These are phyloP conservation scores for Cryptosporidium felis DNA, from an alignment of 169 alveolate genomes.

Conservation along the genomic window DNA sequence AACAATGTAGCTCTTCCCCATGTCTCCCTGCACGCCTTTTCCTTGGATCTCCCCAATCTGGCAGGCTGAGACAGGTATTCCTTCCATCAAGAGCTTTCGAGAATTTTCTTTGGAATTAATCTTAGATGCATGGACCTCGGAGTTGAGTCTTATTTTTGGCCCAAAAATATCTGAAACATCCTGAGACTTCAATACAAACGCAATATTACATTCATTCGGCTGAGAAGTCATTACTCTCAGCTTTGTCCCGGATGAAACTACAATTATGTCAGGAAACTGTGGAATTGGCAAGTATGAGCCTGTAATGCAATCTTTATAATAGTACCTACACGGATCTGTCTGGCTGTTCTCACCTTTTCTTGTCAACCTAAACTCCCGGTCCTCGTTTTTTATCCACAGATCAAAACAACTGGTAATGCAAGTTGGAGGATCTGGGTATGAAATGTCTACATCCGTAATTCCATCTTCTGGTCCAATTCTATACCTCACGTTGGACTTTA, in stretches of 20 bases:
- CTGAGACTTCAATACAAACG: constrained; percentile 55
- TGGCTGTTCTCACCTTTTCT: constrained; percentile 38
- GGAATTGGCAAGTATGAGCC: constrained; percentile 68
- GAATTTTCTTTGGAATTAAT: constrained; percentile 19
- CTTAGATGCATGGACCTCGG: constrained; percentile 23
- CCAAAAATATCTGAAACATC: constrained; percentile 51
- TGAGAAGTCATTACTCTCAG: constrained; percentile 67
- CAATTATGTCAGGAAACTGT: constrained; percentile 55
- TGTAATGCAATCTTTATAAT: constrained; percentile 58
- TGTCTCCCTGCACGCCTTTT: not conserved
- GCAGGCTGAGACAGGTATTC: not conserved
- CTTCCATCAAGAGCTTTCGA: not conserved
- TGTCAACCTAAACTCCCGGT: constrained; percentile 63
- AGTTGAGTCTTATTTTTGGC: not conserved
- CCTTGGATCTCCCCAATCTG: not conserved
- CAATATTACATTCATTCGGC: constrained; percentile 67
- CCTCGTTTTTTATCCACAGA: constrained; percentile 64
- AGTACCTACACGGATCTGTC: constrained; percentile 50
- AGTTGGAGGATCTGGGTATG: constrained; percentile 69
- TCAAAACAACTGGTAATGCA: constrained; percentile 60
- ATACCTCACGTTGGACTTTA: constrained; percentile 58
- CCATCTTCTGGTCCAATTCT: constrained; percentile 72
- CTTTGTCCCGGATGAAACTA: constrained; percentile 64
- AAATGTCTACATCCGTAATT: constrained; percentile 61
- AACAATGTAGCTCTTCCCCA: constrained; percentile 34